phyloP scores from a whole-genome alignment of 768 basidiomycete species.

The Mycena venus region DNA sequence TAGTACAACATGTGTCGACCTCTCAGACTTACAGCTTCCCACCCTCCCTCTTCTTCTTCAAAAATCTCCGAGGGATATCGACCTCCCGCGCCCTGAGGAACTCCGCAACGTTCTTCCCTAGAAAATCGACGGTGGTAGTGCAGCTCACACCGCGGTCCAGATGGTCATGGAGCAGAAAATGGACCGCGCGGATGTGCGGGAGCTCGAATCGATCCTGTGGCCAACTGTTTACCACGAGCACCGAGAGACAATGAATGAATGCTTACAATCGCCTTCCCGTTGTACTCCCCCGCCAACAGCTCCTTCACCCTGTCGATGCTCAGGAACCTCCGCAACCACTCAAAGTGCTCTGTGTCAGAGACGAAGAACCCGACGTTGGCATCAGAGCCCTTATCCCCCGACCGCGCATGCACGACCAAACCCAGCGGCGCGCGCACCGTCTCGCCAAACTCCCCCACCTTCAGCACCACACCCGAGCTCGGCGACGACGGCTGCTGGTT shows the following conservation, averaged over 20 bases:
- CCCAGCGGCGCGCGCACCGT: slow-evolving; percentile 33
- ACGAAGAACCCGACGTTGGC: slow-evolving; percentile 34
- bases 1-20: too few relatives aligned
- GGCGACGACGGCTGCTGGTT: slow-evolving; percentile 28
- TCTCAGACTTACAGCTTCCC: slow-evolving; percentile 12
- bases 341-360: slow-evolving; percentile 5
- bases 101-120: slow-evolving; percentile 36
- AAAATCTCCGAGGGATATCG: slow-evolving; percentile 25
- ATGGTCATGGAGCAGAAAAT: slow-evolving; percentile 34
- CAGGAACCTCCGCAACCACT: slow-evolving; percentile 26
- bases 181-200: slow-evolving; percentile 26
- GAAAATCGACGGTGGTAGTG: slow-evolving; percentile 32
- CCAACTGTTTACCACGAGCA: neutral
- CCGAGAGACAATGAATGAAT: neutral
- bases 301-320: slow-evolving; percentile 25
- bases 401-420: slow-evolving; percentile 25
- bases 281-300: slow-evolving; percentile 29
- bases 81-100: slow-evolving; percentile 31
- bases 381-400: slow-evolving; percentile 34
- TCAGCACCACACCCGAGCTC: neutral
- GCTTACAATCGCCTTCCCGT: slow-evolving; percentile 29
- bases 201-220: slow-evolving; percentile 32
- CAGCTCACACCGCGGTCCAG: slow-evolving; percentile 34
- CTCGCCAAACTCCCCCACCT: slow-evolving; percentile 2
- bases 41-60: neutral